Percentiles rank a stretch among this genome's conserved stretches.
Evolutionary conservation across 305 asterid species (phyloP).

Genomic region (Solanum hybrid): DNA sequence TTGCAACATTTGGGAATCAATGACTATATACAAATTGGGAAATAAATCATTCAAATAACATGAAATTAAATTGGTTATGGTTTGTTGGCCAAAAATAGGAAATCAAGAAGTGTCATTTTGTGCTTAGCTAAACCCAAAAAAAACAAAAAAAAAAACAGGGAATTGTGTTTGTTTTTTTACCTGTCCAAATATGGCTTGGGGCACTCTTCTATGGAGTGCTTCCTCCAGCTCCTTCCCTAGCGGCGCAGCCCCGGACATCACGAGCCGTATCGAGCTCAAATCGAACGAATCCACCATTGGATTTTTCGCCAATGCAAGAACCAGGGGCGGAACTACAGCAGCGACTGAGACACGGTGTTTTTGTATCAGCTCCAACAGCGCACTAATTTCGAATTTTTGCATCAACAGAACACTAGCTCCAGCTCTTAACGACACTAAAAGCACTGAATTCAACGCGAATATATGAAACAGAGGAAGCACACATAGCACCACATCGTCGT

Average conservation of each 20-base stretch:
- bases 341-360: slow-evolving; percentile 61
- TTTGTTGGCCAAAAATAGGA: not conserved
- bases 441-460: slow-evolving; percentile 50
- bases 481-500: slow-evolving; percentile 56
- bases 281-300: slow-evolving; percentile 58
- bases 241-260: slow-evolving; percentile 86
- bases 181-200: slow-evolving; percentile 82
- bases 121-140: not conserved
- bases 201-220: slow-evolving; percentile 51
- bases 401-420: slow-evolving; percentile 55
- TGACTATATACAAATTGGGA: not conserved
- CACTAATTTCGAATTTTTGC: slow-evolving; percentile 62
- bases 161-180: slow-evolving; percentile 14
- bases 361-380: slow-evolving; percentile 57
- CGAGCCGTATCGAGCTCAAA: slow-evolving; percentile 58
- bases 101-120: not conserved
- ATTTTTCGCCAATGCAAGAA: slow-evolving; percentile 69
- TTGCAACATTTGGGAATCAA: no score
- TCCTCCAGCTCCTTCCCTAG: slow-evolving; percentile 72
- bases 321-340: slow-evolving; percentile 82
- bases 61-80: slow-evolving; percentile 2
- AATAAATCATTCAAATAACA: slow-evolving; percentile 13
- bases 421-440: slow-evolving; percentile 55
- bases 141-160: not conserved
- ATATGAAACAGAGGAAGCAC: slow-evolving; percentile 74